Evolutionary conservation across 2,329 filamentous ascomycete species (phyloP), one percentile per base, ranked within the genome.

Genomic region (Diplodia sapinea): DNA sequence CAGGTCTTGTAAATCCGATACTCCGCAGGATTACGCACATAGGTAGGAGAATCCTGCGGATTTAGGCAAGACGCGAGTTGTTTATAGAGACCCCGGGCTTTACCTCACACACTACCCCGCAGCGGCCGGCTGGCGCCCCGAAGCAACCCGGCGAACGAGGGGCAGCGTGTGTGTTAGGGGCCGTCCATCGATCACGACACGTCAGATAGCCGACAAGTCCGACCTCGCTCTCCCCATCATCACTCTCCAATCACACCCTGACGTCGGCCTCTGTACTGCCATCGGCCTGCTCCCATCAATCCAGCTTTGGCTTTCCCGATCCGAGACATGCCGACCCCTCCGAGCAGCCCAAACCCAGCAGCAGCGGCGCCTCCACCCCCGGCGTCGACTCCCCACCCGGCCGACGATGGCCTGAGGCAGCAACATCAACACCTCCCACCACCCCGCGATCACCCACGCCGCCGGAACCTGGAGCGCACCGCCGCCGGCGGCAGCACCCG

Each of bases 161-260:
- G 54, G 54, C 54, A 33, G n/a, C 52, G n/a, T 26, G 23, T 26
- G 23, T 2, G 23, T 26, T 26, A 26, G 52, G 20, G 49, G 8
- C 49, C 20, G 11, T 7, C n/a, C 49, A 11, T 23, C 23, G 31
- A 38, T 56, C 54, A 38, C 54, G 54, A 56, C 54, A 56, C 54
- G 54, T 56, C 54, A 56, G 31, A 38, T 12, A 36, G 6, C 52
- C 52, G 52, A 29, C 11, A 59, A 43, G 55, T 43, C 55, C 55
- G 55, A 43, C 55, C 36, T 56, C 54, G 54, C 55, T 26, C 55
- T 43, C 36, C 36, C 33, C 36, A 33, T 38, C 20, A 23, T 56
- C 54, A 38, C 54, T 20, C 33, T 56, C 54, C 33, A 52, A 38
- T 56, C 54, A 56, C 54, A 38, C 20, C 36, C 55, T 59, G 23